Percentiles rank a stretch among this genome's conserved stretches.
Evolutionary conservation across 2,329 filamentous ascomycete species (phyloP).

Genomic region (Colletotrichum theobromicola): DNA sequence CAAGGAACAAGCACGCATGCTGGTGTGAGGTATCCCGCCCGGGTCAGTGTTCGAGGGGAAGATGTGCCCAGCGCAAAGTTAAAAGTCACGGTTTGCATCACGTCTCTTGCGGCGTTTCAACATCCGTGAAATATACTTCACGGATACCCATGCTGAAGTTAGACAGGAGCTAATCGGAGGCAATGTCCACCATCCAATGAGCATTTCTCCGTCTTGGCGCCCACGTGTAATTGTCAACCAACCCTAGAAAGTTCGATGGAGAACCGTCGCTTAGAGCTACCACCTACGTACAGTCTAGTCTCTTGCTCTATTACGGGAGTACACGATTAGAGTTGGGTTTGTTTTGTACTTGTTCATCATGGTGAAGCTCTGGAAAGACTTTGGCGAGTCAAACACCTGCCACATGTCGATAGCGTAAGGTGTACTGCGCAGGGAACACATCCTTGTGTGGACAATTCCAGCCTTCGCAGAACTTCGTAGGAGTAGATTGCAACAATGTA

Average conservation of each 20-base stretch:
- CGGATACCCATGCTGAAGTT: not conserved
- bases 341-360: not conserved
- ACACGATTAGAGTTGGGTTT: not conserved
- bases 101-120: not conserved
- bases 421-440: no score
- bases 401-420: not conserved
- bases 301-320: not conserved
- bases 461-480: not conserved
- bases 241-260: not conserved
- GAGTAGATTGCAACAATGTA: not conserved
- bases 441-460: not conserved
- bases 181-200: not conserved
- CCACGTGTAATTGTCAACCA: not conserved
- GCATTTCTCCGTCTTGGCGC: not conserved
- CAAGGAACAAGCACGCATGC: not conserved
- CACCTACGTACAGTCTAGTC: not conserved
- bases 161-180: not conserved
- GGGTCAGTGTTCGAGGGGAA: not conserved
- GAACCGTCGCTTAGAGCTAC: not conserved
- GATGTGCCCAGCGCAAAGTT: not conserved
- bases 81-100: not conserved
- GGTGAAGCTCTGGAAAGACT: not conserved
- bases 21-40: not conserved
- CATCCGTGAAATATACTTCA: not conserved
- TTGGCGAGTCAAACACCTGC: not conserved